These are phyloP conservation scores for Auricularia heimuer DNA, from an alignment of 768 basidiomycete species.

Conservation along the genomic window DNA sequence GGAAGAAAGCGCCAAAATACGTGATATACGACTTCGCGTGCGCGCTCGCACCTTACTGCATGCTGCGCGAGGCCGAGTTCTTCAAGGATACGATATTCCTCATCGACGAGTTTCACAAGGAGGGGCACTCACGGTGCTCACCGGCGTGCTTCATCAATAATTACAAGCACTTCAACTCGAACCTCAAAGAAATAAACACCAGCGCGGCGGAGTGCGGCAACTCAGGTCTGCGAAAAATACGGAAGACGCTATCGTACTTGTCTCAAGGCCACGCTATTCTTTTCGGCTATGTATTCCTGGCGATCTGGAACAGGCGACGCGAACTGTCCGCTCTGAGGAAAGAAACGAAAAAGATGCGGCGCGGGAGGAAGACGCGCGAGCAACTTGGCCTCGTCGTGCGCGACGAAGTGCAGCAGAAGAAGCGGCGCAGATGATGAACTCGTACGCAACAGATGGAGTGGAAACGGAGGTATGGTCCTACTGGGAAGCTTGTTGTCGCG, in stretches of 20 bases:
- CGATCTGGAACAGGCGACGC: background rate
- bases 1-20: constrained; percentile 19
- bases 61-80: constrained; percentile 20
- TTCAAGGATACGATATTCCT: constrained; percentile 25
- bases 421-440: no score
- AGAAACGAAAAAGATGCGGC: no score
- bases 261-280: constrained; percentile 18
- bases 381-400: no score
- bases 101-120: constrained; percentile 27
- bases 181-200: constrained; percentile 18
- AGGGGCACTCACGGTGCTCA: constrained; percentile 25
- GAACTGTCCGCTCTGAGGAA: no score
- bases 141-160: constrained; percentile 21
- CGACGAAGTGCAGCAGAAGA: no score
- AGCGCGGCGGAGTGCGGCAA: constrained; percentile 25
- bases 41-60: constrained; percentile 24
- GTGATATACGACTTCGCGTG: constrained; percentile 27
- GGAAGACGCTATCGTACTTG: constrained; percentile 25
- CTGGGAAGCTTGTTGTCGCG: no score
- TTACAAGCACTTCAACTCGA: constrained; percentile 19
- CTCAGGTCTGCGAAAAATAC: constrained; percentile 16
- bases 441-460: no score
- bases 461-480: no score
- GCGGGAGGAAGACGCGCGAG: no score
- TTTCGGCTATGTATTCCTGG: constrained; percentile 16